Percentiles rank a stretch among this genome's conserved stretches.
These are phyloP conservation scores for Dendrobium huoshanense DNA, from an alignment of 106 monocot species.

Conservation along the genomic window DNA sequence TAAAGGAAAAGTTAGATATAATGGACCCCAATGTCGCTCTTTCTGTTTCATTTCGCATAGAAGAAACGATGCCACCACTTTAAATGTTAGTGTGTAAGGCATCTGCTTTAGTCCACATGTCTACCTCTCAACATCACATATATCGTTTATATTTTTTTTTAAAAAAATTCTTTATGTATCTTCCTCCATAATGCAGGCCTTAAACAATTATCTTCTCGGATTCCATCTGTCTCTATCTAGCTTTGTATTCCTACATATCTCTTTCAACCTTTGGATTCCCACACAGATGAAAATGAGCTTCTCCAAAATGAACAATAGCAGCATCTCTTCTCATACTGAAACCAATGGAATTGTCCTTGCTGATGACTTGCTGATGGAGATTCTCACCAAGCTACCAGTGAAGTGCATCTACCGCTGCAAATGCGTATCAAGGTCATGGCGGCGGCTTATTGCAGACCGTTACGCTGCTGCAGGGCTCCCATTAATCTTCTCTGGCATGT, in stretches of 20 bases:
- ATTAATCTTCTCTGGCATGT: slow-evolving; percentile 32
- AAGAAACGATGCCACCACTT: not conserved
- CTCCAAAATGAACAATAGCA: not conserved
- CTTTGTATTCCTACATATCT: not conserved
- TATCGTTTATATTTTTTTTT: not conserved
- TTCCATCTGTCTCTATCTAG: not conserved
- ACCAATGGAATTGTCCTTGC: slow-evolving; percentile 10
- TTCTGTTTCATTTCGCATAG: not conserved
- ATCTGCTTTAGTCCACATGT: not conserved
- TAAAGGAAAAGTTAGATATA: too few relatives aligned
- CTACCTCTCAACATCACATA: not conserved
- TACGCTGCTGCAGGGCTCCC: slow-evolving; percentile 28
- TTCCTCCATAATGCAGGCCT: not conserved
- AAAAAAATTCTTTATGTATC: slow-evolving; percentile 1
- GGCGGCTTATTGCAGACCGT: slow-evolving; percentile 27
- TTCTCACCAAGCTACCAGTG: slow-evolving; percentile 37
- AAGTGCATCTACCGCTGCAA: slow-evolving; percentile 36
- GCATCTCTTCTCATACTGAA: not conserved
- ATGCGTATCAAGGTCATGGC: slow-evolving; percentile 49
- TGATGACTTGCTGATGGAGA: slow-evolving; percentile 42
- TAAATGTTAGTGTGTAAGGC: not conserved
- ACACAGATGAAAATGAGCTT: not conserved
- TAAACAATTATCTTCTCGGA: not conserved
- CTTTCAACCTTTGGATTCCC: not conserved
- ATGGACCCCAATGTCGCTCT: too few relatives aligned